Conservation (phyloP, 2,329 filamentous ascomycete genomes). For the Alternaria sp. region DNA sequence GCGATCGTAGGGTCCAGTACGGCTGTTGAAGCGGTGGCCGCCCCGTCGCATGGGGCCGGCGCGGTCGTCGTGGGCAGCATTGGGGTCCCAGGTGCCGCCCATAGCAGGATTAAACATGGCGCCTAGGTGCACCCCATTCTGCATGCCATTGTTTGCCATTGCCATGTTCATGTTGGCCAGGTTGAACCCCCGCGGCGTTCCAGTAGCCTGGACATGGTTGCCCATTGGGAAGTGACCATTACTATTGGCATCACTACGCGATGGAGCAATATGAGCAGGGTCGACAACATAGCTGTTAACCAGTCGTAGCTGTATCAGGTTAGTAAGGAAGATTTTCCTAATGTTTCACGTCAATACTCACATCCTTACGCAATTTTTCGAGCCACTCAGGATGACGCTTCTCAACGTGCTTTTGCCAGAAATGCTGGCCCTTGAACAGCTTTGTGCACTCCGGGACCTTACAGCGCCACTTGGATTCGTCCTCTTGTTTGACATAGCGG, state of each 20-base stretch:
- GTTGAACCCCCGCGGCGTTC: conserved; percentile 92
- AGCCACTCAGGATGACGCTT: conserved; percentile 94
- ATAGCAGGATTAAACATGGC: conserved; percentile 60
- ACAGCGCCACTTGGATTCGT: conserved; percentile 96
- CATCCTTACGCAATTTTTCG: conserved; percentile 80
- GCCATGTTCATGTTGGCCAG: conserved; percentile 73
- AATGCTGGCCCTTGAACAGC: conserved; percentile 94
- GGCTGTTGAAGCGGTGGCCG: conserved; percentile 50
- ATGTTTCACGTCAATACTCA: conserved; percentile 58
- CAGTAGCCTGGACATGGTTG: conserved; percentile 74
- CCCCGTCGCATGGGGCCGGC: conserved; percentile 56
- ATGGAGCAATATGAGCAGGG: conserved; percentile 92
- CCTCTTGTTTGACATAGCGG: conserved; percentile 95
- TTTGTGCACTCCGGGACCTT: conserved; percentile 96
- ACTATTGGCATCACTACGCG: conserved; percentile 90
- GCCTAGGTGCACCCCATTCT: conserved; percentile 45
- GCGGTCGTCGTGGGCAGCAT: conserved; percentile 46
- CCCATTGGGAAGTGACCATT: conserved; percentile 92
- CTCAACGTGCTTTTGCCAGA: conserved; percentile 98
- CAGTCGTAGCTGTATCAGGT: conserved; percentile 72
- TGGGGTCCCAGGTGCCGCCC: conserved; percentile 66
- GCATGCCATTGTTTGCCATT: conserved; percentile 63
- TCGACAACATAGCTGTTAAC: conserved; percentile 96
- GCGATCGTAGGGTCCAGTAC: conserved; percentile 53
- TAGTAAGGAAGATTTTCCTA: not conserved